Base-by-base conservation (phyloP, 2,329 filamentous ascomycete genomes). In the Didymella glomerata region DNA sequence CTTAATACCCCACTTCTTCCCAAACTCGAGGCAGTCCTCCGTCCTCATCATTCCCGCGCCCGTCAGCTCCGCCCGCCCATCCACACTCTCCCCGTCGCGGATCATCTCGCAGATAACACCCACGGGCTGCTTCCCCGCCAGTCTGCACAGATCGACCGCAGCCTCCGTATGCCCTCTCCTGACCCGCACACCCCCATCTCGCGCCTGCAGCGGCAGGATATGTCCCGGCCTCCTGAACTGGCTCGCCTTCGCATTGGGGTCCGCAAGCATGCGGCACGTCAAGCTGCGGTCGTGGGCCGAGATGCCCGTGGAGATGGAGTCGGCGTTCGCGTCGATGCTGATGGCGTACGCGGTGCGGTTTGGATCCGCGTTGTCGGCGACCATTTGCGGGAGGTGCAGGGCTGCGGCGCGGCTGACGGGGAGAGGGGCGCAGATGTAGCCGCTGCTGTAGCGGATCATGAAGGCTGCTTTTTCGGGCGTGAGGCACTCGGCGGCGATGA, bases 381-480 rank as follows among this genome's bases (percentile, higher is more conserved):
- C 92, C 95, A 99, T 99, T 77, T 92, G 93, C 1, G 93, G 93
- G 34, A 99, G 89, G 61, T 85, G 83, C 68, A 97, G 89, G 57
- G 83, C 79, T 53, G 84, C 82, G 75, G 91, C 89, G 71, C 91
- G 88, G 41, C 85, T 77, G 48, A 90, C 84, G 49, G 87, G 83
- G 61, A 98, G 84, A 16, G 95, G 94, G 0, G 90, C 91, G 86
- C 95, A 98, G 81, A 99, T 89, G 74, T 94, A 88, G 75, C 95
- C 95, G 3, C 92, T 86, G 44, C 91, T 90, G 83, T 97, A 88
- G 72, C 93, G 92, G 78, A 99, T 87, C 85, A 99, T 89, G 83
- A 97, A 99, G 71, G 93, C 92, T 88, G 96, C 96, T 80, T 98
- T 94, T 66, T 91, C 86, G 24, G 93, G 85, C 9, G 94, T 97